phyloP scores from a whole-genome alignment of 768 basidiomycete genomes.

The Sutorius australiensis region DNA sequence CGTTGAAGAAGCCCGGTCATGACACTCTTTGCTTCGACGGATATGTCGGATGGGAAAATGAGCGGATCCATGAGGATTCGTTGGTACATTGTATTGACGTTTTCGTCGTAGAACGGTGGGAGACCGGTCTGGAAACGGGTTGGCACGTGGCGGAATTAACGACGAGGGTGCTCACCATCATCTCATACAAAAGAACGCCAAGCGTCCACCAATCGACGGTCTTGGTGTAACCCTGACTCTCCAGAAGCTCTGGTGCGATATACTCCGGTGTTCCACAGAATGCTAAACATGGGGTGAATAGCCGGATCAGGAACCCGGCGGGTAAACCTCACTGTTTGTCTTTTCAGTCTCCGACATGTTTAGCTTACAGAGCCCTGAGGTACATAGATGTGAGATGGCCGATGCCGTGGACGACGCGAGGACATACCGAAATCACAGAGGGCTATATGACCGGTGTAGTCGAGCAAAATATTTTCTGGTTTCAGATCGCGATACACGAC shows the following conservation, averaged over 20 bases:
- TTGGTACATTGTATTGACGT: conserved; percentile 97
- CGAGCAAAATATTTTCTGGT: conserved; percentile 95
- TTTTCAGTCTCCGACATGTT: conserved; percentile 99
- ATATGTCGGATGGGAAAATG: conserved; percentile 86
- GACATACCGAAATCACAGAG: conserved; percentile 87
- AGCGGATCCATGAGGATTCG: conserved; percentile 93
- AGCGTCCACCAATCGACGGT: conserved; percentile 99
- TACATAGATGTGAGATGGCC: background rate
- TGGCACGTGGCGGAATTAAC: conserved; percentile 4
- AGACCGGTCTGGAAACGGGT: conserved; percentile 67
- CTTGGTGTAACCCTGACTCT: conserved; percentile 95
- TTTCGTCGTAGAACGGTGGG: conserved; percentile 98
- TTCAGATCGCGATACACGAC: conserved; percentile 98
- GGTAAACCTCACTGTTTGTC: conserved; percentile 76
- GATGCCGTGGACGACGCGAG: background rate
- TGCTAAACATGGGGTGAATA: conserved; percentile 40
- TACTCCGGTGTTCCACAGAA: conserved; percentile 99
- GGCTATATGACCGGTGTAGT: conserved; percentile 97
- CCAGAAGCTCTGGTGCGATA: conserved; percentile 94
- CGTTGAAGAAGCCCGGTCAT: conserved; percentile 86
- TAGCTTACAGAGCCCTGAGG: conserved; percentile 76
- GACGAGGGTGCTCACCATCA: conserved; percentile 60
- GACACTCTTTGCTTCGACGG: conserved; percentile 82
- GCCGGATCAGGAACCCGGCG: background rate
- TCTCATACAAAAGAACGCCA: conserved; percentile 94